Conservation (phyloP, 305 asterid species). For the Salvia sclarea region DNA sequence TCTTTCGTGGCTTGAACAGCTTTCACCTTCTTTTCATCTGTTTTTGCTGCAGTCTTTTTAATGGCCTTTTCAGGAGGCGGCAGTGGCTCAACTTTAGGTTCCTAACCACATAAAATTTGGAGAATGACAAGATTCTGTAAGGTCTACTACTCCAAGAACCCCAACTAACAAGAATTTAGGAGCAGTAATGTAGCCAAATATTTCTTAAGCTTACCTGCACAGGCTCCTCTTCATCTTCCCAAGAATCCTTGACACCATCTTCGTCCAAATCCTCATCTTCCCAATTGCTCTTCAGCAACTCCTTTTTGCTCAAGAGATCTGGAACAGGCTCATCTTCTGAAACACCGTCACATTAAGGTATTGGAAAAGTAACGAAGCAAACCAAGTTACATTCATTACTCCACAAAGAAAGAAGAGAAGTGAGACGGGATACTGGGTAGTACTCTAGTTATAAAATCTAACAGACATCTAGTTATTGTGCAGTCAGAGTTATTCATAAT, state of each 20-base stretch:
- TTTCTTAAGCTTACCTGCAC: slow-evolving; percentile 42
- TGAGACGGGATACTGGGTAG: not conserved
- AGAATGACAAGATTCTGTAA: not conserved
- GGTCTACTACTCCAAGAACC: not conserved
- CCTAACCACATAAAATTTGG: slow-evolving; percentile 42
- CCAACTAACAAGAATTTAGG: not conserved
- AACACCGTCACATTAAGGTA: slow-evolving; percentile 26
- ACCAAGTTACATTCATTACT: not conserved
- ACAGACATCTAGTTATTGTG: not conserved
- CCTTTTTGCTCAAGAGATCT: slow-evolving; percentile 59
- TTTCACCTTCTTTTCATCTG: slow-evolving; percentile 62
- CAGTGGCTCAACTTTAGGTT: slow-evolving; percentile 49
- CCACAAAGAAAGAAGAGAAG: not conserved
- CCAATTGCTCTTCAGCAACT: slow-evolving; percentile 57
- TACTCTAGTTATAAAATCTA: not conserved
- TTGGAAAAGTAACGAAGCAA: slow-evolving; percentile 4
- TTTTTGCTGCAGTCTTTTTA: slow-evolving; percentile 57
- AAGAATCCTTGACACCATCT: slow-evolving; percentile 79
- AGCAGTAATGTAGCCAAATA: not conserved
- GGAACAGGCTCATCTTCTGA: slow-evolving; percentile 77
- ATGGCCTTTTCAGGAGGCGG: slow-evolving; percentile 56
- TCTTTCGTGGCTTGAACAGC: slow-evolving; percentile 49
- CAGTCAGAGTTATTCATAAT: not conserved
- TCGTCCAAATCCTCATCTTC: slow-evolving; percentile 89
- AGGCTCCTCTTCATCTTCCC: slow-evolving; percentile 96